Conservation (phyloP, 352 stramenopile genomes). For the Phytophthora meadii region DNA sequence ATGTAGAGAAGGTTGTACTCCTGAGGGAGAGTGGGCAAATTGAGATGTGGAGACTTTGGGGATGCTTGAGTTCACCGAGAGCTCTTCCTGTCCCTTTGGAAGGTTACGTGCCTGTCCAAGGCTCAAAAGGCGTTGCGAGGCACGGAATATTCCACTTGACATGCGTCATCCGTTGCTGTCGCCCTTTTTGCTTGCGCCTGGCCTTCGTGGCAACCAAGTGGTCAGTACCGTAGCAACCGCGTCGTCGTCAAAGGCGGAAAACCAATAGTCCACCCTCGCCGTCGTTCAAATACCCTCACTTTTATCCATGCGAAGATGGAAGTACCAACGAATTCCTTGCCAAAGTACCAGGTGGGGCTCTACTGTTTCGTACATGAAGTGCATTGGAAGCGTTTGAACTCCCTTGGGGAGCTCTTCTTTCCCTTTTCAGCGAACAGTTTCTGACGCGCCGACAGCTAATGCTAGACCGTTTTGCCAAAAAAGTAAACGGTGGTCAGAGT, state of each 20-base stretch:
- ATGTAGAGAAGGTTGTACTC: conserved; percentile 40
- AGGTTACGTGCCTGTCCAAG: conserved; percentile 25
- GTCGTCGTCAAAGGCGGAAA: background rate
- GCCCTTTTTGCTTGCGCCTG: conserved; percentile 41
- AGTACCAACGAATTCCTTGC: background rate
- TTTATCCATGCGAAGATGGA: too few relatives aligned
- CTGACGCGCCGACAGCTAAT: conserved; percentile 25
- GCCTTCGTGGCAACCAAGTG: conserved; percentile 32
- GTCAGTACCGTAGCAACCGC: conserved; percentile 35
- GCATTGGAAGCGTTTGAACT: too few relatives aligned
- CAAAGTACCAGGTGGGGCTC: too few relatives aligned
- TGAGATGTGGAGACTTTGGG: conserved; percentile 34
- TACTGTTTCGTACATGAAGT: too few relatives aligned
- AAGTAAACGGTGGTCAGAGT: conserved; percentile 11
- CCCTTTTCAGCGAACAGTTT: conserved; percentile 34
- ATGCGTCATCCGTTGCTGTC: conserved; percentile 40
- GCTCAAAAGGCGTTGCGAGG: conserved; percentile 30
- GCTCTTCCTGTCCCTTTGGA: conserved; percentile 17
- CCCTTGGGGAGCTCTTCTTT: conserved; percentile 6
- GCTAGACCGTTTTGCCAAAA: conserved; percentile 22
- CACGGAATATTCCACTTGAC: conserved; percentile 52
- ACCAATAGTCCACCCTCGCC: conserved; percentile 6
- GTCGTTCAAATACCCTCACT: too few relatives aligned
- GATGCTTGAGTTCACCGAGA: conserved; percentile 43
- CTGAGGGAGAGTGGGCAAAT: conserved; percentile 40